These are phyloP conservation scores for Leccinum subgranulosum DNA, from an alignment of 768 basidiomycete species.

Conservation along the genomic window DNA sequence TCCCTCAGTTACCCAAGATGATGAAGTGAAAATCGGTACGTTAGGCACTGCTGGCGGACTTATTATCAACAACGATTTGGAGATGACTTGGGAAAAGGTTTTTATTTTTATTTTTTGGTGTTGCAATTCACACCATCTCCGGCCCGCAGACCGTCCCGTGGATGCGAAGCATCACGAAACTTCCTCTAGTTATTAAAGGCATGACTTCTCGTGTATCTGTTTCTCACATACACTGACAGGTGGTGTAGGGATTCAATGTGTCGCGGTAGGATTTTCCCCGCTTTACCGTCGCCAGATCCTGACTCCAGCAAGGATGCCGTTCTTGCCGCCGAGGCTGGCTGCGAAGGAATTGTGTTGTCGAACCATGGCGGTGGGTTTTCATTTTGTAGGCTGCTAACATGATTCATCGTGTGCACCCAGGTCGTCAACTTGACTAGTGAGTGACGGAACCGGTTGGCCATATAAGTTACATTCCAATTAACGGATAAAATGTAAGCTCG, in stretches of 20 bases:
- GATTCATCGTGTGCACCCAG: slow-evolving; percentile 24
- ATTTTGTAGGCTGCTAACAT: background rate
- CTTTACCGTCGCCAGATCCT: slow-evolving; percentile 1
- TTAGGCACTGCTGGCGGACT: slow-evolving; percentile 68
- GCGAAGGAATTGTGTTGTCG: slow-evolving; percentile 83
- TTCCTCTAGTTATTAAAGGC: slow-evolving; percentile 79
- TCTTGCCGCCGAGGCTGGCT: slow-evolving; percentile 77
- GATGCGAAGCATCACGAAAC: slow-evolving; percentile 63
- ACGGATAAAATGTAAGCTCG: slow-evolving; percentile 43
- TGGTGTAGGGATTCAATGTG: slow-evolving; percentile 63
- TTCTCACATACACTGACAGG: slow-evolving; percentile 8
- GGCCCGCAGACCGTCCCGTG: slow-evolving; percentile 65
- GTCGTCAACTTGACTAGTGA: slow-evolving; percentile 81
- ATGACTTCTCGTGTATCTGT: background rate
- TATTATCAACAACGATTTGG: slow-evolving; percentile 61
- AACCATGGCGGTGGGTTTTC: slow-evolving; percentile 77
- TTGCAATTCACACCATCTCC: background rate
- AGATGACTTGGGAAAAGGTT: slow-evolving; percentile 78
- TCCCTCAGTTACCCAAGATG: slow-evolving; percentile 20
- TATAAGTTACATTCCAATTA: background rate
- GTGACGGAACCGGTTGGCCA: slow-evolving; percentile 16
- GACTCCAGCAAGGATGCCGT: slow-evolving; percentile 66
- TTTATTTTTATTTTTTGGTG: slow-evolving; percentile 1
- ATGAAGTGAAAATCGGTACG: slow-evolving; percentile 37
- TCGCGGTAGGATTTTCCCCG: slow-evolving; percentile 44